phyloP scores from a whole-genome alignment of 768 basidiomycete genomes.

The Hebeloma cylindrosporum region DNA sequence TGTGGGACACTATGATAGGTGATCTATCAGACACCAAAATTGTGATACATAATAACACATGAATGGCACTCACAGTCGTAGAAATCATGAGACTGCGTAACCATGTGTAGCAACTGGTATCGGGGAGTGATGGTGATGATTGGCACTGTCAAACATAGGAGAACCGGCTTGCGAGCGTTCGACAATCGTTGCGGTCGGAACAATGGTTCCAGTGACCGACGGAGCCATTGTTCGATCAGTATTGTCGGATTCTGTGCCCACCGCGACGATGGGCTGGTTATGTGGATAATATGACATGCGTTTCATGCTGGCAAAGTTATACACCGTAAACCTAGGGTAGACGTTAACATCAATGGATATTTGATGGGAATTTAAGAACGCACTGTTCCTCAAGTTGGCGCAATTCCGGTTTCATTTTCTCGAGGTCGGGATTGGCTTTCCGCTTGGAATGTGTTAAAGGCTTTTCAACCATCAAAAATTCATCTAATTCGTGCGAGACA shows the following conservation, averaged over 20 bases:
- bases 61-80: conserved; percentile 12
- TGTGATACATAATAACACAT: conserved; percentile 2
- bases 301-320: conserved; percentile 74
- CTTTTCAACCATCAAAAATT: conserved; percentile 96
- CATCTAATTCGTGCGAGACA: conserved; percentile 94
- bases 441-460: conserved; percentile 94
- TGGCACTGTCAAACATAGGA: conserved; percentile 35
- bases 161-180: conserved; percentile 50
- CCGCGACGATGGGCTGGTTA: conserved; percentile 59
- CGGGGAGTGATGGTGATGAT: conserved; percentile 29
- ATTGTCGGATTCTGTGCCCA: conserved; percentile 40
- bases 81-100: conserved; percentile 24
- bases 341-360: conserved; percentile 9
- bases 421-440: conserved; percentile 81
- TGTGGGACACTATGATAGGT: conserved; percentile 7
- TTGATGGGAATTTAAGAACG: conserved; percentile 24
- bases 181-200: conserved; percentile 47
- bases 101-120: conserved; percentile 22
- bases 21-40: conserved; percentile 8
- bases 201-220: conserved; percentile 42
- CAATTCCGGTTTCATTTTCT: conserved; percentile 88
- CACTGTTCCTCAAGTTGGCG: conserved; percentile 93
- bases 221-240: conserved; percentile 43
- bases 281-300: conserved; percentile 88
- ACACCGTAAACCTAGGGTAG: conserved; percentile 73